Percentiles rank a stretch among this genome's conserved stretches.
Conservation (phyloP, 257 asterid species). For the Nicotiana paniculata region DNA sequence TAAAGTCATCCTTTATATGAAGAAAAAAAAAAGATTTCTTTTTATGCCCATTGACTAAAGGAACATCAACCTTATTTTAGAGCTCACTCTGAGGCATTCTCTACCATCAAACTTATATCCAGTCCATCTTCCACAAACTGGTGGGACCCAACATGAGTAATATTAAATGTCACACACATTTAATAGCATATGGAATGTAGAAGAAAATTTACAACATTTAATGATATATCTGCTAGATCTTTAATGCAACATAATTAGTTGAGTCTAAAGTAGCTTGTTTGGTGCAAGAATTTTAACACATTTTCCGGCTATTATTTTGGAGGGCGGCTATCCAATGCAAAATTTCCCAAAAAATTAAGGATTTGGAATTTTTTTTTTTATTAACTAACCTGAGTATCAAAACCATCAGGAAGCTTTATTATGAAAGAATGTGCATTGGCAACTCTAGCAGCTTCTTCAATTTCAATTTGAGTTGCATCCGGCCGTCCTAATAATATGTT, state of each 20-base stretch:
- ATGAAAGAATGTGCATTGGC: constrained; percentile 81
- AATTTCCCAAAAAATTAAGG: not conserved
- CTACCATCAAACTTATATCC: constrained; percentile 5
- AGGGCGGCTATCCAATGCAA: too few species aligned
- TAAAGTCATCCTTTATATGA: not conserved
- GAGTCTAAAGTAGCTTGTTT: not conserved
- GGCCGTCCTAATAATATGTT: constrained; percentile 73
- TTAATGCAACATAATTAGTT: not conserved
- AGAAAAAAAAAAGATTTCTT: not conserved
- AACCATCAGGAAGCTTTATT: constrained; percentile 75
- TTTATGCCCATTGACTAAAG: not conserved
- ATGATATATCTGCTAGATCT: constrained; percentile 1
- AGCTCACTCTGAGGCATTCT: not conserved
- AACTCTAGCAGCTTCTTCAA: constrained; percentile 84
- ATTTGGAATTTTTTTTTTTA: constrained; percentile 1
- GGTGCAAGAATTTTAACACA: not conserved
- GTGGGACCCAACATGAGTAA: constrained; percentile 11
- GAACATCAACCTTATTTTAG: not conserved
- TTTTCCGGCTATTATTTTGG: too few species aligned
- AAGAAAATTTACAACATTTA: not conserved
- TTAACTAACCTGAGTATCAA: constrained; percentile 64
- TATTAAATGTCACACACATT: constrained; percentile 8
- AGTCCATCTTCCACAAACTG: not conserved
- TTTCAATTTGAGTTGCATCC: constrained; percentile 50
- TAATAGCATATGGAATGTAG: constrained; percentile 8